Evolutionary conservation across 2,329 filamentous ascomycete genomes (phyloP).

Genomic region (Sarocladium oryzae): DNA sequence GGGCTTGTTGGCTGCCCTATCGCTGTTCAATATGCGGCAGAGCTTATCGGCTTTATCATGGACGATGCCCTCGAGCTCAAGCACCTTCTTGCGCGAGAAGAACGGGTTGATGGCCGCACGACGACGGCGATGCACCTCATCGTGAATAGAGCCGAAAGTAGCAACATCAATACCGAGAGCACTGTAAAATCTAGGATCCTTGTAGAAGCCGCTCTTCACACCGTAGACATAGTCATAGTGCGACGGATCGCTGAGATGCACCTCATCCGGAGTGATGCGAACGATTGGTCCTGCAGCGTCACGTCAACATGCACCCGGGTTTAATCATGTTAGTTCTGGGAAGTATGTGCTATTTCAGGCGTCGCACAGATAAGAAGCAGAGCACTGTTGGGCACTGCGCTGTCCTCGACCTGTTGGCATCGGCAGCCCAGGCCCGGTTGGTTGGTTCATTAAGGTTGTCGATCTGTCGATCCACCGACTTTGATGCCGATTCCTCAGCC

Average conservation of each 20-base stretch:
- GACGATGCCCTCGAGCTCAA: constrained; percentile 11
- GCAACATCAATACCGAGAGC: constrained; percentile 2
- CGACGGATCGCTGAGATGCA: constrained; percentile 21
- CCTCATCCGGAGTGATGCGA: constrained; percentile 14
- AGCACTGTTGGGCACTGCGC: background rate
- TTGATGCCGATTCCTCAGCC: no score
- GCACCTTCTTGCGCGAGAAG: constrained; percentile 17
- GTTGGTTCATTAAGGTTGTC: constrained; percentile 4
- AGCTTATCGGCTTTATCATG: constrained; percentile 5
- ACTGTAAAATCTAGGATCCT: background rate
- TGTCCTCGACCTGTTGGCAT: no score
- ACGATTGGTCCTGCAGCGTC: constrained; percentile 9
- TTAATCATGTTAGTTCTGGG: background rate
- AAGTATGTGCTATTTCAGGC: no score
- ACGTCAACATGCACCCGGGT: background rate
- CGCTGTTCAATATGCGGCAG: background rate
- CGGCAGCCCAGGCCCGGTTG: no score
- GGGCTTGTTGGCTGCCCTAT: background rate
- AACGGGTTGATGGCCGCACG: constrained; percentile 14
- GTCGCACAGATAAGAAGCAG: background rate
- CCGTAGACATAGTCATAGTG: constrained; percentile 20
- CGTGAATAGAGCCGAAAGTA: constrained; percentile 13
- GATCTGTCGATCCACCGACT: background rate
- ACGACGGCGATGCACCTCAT: constrained; percentile 15
- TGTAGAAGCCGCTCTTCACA: constrained; percentile 6